Evolutionary conservation across 805 yeast genomes (phyloP).

Genomic region (Scheffersomyces lignosus): DNA sequence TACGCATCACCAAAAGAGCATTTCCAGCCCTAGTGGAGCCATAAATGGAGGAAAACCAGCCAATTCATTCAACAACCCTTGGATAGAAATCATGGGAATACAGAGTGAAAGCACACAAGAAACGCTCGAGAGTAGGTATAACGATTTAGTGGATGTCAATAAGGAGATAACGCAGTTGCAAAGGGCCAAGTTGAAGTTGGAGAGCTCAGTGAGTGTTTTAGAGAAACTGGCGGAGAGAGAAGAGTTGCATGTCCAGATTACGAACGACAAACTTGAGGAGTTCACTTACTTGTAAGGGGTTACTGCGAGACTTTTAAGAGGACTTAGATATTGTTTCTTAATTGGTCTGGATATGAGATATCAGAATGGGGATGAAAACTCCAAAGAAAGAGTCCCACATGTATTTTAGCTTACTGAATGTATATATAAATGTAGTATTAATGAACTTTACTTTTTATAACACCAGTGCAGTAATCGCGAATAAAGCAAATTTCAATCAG

Average conservation of each 20-base stretch:
- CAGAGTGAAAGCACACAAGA: constrained; percentile 24
- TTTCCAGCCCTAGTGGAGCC: no score
- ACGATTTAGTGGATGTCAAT: constrained; percentile 25
- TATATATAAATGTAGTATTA: no score
- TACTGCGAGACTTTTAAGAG: constrained; percentile 3
- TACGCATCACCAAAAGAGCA: no score
- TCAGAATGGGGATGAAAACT: no score
- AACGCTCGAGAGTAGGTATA: constrained; percentile 24
- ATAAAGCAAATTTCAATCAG: no score
- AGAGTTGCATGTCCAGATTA: constrained; percentile 33
- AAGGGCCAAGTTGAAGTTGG: constrained; percentile 20
- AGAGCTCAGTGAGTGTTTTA: constrained; percentile 14
- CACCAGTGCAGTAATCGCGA: no score
- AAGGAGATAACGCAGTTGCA: constrained; percentile 27
- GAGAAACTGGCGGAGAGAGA: constrained; percentile 30
- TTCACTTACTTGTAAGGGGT: constrained; percentile 36
- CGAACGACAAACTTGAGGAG: constrained; percentile 52
- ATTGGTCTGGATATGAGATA: no score
- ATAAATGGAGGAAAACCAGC: no score
- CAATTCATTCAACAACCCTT: constrained; percentile 23
- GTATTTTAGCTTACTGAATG: no score
- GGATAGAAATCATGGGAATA: constrained; percentile 32
- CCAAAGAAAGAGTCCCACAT: no score
- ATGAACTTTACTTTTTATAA: no score
- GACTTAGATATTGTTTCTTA: no score